Percentiles rank a stretch among this genome's conserved stretches.
Evolutionary conservation across 805 yeast genomes (phyloP).

Genomic region (Candida broadrunensis): DNA sequence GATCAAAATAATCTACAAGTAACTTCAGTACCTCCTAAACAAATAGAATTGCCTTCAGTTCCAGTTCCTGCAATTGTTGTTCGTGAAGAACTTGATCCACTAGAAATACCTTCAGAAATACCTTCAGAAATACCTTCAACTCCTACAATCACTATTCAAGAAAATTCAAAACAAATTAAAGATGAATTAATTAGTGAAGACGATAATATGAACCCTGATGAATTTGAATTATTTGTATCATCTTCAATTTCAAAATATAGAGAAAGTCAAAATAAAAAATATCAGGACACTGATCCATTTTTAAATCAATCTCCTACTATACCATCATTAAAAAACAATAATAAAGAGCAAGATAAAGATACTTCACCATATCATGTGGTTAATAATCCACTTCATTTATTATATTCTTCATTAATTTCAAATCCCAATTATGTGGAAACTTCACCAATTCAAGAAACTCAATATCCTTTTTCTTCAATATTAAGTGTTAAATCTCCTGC

Average conservation of each 20-base stretch:
- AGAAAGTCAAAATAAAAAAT: constrained; percentile 16
- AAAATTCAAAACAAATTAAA: neutral
- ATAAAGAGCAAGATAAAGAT: neutral
- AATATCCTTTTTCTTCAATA: constrained; percentile 13
- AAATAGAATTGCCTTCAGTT: neutral
- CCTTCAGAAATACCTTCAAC: neutral
- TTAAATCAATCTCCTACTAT: neutral
- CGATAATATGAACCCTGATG: constrained; percentile 15
- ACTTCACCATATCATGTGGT: neutral
- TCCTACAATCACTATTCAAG: neutral
- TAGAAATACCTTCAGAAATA: neutral
- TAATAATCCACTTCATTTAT: constrained; percentile 23
- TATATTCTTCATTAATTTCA: constrained; percentile 21
- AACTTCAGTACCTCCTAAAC: neutral
- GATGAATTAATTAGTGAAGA: neutral
- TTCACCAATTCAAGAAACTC: constrained; percentile 1
- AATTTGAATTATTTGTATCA: constrained; percentile 33
- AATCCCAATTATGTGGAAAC: constrained; percentile 11
- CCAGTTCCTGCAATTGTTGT: neutral
- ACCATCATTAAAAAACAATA: neutral
- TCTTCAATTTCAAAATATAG: constrained; percentile 31
- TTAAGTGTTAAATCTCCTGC: constrained; percentile 31
- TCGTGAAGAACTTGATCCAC: neutral
- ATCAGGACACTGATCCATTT: constrained; percentile 9
- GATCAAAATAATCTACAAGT: neutral